Base-by-base conservation (phyloP, 202 grass and related monocot species). In the Hordeum pubiflorum region DNA sequence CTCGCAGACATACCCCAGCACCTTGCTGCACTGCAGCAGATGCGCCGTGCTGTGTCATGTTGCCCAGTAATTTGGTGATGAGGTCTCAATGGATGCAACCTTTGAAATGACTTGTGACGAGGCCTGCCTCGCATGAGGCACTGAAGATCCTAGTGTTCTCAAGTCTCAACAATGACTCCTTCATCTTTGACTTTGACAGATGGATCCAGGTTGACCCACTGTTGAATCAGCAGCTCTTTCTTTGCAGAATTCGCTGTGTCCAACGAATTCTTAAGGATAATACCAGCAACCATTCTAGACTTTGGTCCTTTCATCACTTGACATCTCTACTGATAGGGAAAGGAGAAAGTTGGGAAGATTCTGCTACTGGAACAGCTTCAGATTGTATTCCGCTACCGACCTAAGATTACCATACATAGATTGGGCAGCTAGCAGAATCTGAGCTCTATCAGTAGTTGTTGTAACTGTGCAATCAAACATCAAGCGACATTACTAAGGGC, bases 211-310 rank as follows among this genome's bases (percentile, higher is more conserved):
- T 17, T 84, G 72, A 97, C 86, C 93, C 90, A 93, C 44, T 77
- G 75, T 71, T 93, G 79, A 70, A 73, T 88, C 22, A 96, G 58
- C 61, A 89, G 36, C 41, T 90, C 90, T 69, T 90, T 89, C 60
- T 79, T 83, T 31, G 72, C 63, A 54, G 83, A 82, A 69, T 90
- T 85, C 83, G 91, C 92, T 75, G 93, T 83, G 37, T 92, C 86
- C 74, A 96, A 88, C 2, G 90, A 96, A 79, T 96, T 92, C 77
- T 96, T 92, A 21, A 96, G 86, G 24, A 96, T 87, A 82, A 96
- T 88, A 41, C 93, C 93, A 84, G 90, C 93, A 89, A 96, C 90
- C 33, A 81, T 86, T 84, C 93, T 87, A 66, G 90, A 92, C 63
- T 92, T 83, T 1, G 83, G 88, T 69, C 78, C 84, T 92, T 64